phyloP scores from a whole-genome alignment of 164 flowering plant genomes.

The Hamamelis virginiana region DNA sequence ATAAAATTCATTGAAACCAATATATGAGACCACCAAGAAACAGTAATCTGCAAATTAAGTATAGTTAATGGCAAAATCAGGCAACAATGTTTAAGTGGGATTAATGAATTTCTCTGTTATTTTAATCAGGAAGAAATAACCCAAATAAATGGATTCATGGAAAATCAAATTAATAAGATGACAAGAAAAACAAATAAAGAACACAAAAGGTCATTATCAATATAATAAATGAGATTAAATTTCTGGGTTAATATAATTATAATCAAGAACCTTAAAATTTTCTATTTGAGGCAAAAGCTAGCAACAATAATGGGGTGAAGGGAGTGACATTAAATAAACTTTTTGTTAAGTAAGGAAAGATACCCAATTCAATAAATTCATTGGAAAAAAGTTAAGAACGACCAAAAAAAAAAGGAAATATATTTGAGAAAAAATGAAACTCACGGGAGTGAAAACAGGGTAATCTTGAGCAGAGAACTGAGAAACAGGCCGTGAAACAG shows the following conservation, averaged over 20 bases:
- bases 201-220: neutral
- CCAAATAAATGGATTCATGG: no score
- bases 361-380: slow-evolving; percentile 6
- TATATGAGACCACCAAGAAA: no score
- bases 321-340: no score
- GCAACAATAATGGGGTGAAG: neutral
- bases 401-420: neutral
- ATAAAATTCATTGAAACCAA: no score
- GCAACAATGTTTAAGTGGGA: neutral
- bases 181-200: no score
- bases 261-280: neutral
- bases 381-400: neutral
- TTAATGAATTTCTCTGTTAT: neutral
- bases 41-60: no score
- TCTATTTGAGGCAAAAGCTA: neutral
- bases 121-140: no score
- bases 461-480: slow-evolving; percentile 85
- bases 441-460: slow-evolving; percentile 97
- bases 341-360: no score
- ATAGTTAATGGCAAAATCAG: neutral
- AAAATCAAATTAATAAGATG: no score
- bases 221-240: neutral
- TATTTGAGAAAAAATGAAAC: slow-evolving; percentile 21
- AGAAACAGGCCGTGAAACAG: slow-evolving; percentile 40
- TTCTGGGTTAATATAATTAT: neutral